A percentile compares a stretch with the other conserved stretches of the same genome.
Conservation (phyloP, 164 flowering plant species). For the Umbilicus rupestris region DNA sequence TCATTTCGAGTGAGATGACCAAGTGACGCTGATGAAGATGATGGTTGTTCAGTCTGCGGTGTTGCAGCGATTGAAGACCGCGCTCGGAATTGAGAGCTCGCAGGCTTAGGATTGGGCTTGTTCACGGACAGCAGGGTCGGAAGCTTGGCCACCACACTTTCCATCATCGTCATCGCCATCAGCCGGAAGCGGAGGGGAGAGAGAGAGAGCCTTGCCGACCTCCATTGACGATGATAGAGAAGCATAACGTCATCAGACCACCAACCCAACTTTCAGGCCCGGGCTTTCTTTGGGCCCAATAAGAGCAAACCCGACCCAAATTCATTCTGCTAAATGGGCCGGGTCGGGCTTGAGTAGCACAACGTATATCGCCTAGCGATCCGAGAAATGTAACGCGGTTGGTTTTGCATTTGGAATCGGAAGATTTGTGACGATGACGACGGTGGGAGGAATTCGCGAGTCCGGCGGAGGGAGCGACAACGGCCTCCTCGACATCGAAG, state of each 20-base stretch:
- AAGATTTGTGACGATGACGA: slow-evolving; percentile 21
- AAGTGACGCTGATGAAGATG: slow-evolving; percentile 32
- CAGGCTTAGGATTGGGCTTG: slow-evolving; percentile 1
- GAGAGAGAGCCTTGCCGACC: too few relatives aligned
- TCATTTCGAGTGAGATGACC: slow-evolving; percentile 66
- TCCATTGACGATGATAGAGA: too few relatives aligned
- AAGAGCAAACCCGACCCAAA: too few relatives aligned
- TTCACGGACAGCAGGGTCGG: neutral
- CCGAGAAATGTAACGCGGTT: neutral
- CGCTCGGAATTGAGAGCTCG: neutral
- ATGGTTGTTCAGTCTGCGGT: neutral
- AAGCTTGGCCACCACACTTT: slow-evolving; percentile 4
- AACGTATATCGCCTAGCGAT: neutral
- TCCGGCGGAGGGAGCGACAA: slow-evolving; percentile 18
- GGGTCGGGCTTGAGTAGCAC: neutral
- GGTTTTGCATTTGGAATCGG: neutral
- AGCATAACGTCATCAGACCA: neutral
- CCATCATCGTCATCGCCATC: neutral
- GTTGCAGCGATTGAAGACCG: neutral
- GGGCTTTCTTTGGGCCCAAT: too few relatives aligned
- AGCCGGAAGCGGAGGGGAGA: too few relatives aligned
- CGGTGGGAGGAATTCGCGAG: slow-evolving; percentile 24
- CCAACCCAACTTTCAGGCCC: neutral
- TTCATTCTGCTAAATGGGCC: too few relatives aligned
- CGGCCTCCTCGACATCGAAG: slow-evolving; percentile 26